Conservation (phyloP, 805 yeast species). For the Ogataea pini region DNA sequence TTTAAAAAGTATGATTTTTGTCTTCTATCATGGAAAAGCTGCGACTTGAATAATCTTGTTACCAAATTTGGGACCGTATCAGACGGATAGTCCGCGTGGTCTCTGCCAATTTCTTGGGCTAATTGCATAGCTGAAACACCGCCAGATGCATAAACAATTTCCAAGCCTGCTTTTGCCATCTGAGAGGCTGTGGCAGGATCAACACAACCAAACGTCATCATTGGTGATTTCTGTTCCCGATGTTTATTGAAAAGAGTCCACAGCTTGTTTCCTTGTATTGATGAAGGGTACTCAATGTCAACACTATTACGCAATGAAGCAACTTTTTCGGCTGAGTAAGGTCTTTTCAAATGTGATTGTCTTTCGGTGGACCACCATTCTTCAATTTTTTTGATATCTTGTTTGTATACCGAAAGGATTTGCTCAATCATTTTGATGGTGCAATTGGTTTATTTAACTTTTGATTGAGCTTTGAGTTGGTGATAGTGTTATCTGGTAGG, state of each 20-base stretch:
- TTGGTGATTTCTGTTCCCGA: conserved; percentile 44
- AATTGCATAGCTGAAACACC: conserved; percentile 62
- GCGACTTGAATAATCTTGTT: conserved; percentile 58
- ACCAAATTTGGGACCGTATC: conserved; percentile 71
- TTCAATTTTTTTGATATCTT: conserved; percentile 34
- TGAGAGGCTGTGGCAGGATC: conserved; percentile 68
- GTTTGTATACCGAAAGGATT: conserved; percentile 9
- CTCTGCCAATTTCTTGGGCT: conserved; percentile 65
- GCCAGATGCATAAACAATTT: conserved; percentile 57
- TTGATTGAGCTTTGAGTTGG: background rate
- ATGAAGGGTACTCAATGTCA: conserved; percentile 44
- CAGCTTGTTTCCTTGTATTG: conserved; percentile 53
- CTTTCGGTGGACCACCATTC: conserved; percentile 54
- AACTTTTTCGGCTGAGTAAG: conserved; percentile 53
- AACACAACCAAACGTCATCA: conserved; percentile 59
- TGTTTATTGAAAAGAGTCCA: conserved; percentile 45
- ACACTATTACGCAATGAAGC: conserved; percentile 55
- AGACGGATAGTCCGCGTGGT: conserved; percentile 69
- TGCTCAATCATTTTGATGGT: conserved; percentile 3
- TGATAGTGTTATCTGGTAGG: too few species aligned
- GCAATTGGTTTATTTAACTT: background rate
- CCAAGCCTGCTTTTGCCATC: conserved; percentile 49
- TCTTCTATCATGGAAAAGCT: conserved; percentile 54
- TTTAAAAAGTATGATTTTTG: conserved; percentile 19
- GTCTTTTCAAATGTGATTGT: conserved; percentile 48